Evolutionary conservation across 306 rosid genomes (phyloP).

Genomic region (Vicia faba): DNA sequence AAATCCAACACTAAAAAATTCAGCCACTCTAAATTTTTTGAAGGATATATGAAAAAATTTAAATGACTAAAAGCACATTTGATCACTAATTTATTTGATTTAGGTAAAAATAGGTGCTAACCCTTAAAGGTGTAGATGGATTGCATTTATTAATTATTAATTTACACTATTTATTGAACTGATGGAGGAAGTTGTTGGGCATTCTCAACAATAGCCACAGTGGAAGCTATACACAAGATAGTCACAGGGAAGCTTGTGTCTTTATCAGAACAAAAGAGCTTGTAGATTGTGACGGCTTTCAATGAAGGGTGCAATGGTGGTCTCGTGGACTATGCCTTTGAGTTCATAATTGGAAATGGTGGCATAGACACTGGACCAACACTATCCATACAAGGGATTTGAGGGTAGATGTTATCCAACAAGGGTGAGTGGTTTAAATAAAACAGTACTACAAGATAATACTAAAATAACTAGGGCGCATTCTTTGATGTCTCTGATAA

Average conservation of each 20-base stretch:
- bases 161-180: background rate
- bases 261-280: constrained; percentile 91
- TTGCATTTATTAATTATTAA: background rate
- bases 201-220: constrained; percentile 80
- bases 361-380: constrained; percentile 87
- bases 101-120: too few relatives aligned
- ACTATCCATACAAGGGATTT: constrained; percentile 73
- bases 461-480: background rate
- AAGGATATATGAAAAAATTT: too few relatives aligned
- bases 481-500: background rate
- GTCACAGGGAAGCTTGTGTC: constrained; percentile 71
- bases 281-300: constrained; percentile 73
- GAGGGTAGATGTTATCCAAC: constrained; percentile 59
- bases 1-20: too few relatives aligned
- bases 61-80: too few relatives aligned
- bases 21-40: too few relatives aligned
- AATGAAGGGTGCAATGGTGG: constrained; percentile 90
- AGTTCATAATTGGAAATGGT: constrained; percentile 78
- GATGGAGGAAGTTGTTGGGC: constrained; percentile 95
- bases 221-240: constrained; percentile 82
- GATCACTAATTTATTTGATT: too few relatives aligned
- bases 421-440: constrained; percentile 14
- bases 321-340: constrained; percentile 84
- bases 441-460: background rate
- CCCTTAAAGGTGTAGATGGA: background rate